Conservation (phyloP, 2,329 filamentous ascomycete species). For the Ascochyta clinopodiicola region DNA sequence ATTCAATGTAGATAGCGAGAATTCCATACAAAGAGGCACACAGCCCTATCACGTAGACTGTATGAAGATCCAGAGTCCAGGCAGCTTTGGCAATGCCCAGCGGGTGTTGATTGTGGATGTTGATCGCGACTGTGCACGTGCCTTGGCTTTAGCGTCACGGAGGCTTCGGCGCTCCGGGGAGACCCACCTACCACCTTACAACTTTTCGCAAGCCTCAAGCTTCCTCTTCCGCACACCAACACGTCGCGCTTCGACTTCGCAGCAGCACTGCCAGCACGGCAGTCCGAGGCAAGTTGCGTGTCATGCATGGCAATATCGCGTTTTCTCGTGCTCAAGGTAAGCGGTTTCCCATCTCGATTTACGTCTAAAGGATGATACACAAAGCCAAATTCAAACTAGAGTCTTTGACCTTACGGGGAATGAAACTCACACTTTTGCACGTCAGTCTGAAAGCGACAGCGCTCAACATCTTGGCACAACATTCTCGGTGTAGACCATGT, state of each 20-base stretch:
- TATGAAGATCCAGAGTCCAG: background rate
- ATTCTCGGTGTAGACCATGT: background rate
- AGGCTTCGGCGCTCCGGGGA: conserved; percentile 28
- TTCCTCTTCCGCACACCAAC: conserved; percentile 10
- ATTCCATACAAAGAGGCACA: no score
- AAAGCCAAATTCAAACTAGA: conserved; percentile 54
- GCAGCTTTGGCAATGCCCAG: background rate
- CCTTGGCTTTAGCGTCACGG: conserved; percentile 11
- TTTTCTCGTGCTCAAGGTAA: conserved; percentile 15
- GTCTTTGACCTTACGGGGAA: conserved; percentile 53
- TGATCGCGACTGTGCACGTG: conserved; percentile 2
- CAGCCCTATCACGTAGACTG: background rate
- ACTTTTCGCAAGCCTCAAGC: conserved; percentile 19
- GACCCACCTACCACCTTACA: conserved; percentile 16
- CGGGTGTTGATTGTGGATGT: background rate
- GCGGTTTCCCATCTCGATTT: conserved; percentile 14
- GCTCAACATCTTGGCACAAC: background rate
- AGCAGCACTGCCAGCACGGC: background rate
- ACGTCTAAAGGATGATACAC: conserved; percentile 49
- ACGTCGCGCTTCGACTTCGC: background rate
- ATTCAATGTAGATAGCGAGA: conserved; percentile 4
- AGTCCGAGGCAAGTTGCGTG: background rate
- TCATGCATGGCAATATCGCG: background rate
- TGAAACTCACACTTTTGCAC: conserved; percentile 53
- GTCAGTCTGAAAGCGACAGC: conserved; percentile 51